Evolutionary conservation across 305 asterid genomes (phyloP).

Genomic region (Caryopteris hybrid): DNA sequence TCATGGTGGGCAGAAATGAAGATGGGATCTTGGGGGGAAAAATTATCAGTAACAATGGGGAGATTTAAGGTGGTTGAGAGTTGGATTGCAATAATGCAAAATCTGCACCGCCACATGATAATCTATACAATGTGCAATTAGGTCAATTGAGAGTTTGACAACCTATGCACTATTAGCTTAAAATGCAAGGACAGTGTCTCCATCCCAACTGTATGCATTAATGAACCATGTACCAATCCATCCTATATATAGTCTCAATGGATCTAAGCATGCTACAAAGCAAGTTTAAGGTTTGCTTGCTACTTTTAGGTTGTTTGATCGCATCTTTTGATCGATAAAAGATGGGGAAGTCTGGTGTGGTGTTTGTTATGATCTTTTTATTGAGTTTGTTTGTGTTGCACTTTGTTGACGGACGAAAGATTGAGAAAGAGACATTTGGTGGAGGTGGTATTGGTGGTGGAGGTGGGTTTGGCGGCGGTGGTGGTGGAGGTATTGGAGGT

Average conservation of each 20-base stretch:
- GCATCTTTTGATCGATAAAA: background rate
- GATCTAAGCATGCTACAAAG: background rate
- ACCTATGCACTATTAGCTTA: background rate
- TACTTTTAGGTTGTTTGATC: background rate
- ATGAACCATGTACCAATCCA: conserved; percentile 16
- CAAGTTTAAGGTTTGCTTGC: background rate
- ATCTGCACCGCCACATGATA: conserved; percentile 22
- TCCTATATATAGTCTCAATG: conserved; percentile 19
- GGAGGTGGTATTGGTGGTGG: conserved; percentile 21
- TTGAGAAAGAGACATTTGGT: conserved; percentile 37
- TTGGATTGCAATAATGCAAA: conserved; percentile 20
- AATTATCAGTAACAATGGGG: background rate
- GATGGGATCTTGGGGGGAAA: conserved; percentile 4
- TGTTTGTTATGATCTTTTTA: conserved; percentile 21
- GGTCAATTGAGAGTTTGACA: conserved; percentile 20
- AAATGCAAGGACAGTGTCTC: conserved; percentile 7
- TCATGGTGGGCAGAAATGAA: conserved; percentile 20
- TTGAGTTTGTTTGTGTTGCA: conserved; percentile 30
- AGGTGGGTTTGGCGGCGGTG: background rate
- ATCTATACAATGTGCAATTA: background rate
- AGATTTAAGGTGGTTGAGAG: conserved; percentile 38
- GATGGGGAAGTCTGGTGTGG: conserved; percentile 35
- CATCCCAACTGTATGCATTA: conserved; percentile 46
- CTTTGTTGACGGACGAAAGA: conserved; percentile 28
- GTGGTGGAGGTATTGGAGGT: background rate